Evolutionary conservation across 768 basidiomycete species (phyloP).

Genomic region (Boletus huronensis): DNA sequence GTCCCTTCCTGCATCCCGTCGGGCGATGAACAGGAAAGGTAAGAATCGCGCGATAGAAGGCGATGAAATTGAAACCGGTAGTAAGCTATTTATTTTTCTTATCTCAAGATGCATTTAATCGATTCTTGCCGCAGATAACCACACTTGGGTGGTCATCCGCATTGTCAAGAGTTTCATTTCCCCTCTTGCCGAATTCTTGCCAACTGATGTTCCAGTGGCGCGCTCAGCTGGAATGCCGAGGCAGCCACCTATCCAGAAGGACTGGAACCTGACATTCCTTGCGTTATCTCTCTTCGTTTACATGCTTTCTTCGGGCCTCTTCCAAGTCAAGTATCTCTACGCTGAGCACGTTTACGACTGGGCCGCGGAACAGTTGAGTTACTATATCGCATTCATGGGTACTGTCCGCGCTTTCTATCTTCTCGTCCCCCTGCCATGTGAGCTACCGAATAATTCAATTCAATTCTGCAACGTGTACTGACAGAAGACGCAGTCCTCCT

Average conservation of each 20-base stretch:
- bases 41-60: constrained; percentile 27
- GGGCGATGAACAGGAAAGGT: constrained; percentile 27
- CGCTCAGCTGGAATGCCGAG: constrained; percentile 55
- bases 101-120: background rate
- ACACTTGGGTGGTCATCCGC: constrained; percentile 10
- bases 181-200: constrained; percentile 69
- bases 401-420: constrained; percentile 61
- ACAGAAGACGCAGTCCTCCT: constrained; percentile 49
- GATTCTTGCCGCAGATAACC: background rate
- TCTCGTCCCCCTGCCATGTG: constrained; percentile 66
- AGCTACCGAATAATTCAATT: constrained; percentile 23
- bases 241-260: constrained; percentile 51
- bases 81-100: constrained; percentile 10
- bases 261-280: constrained; percentile 73
- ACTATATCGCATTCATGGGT: constrained; percentile 72
- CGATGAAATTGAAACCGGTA: background rate
- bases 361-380: constrained; percentile 66
- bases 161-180: constrained; percentile 48
- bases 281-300: constrained; percentile 63
- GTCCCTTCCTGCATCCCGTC: constrained; percentile 39
- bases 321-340: constrained; percentile 75
- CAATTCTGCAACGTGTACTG: constrained; percentile 34
- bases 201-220: constrained; percentile 43
- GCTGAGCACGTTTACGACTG: constrained; percentile 70
- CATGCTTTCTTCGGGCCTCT: constrained; percentile 65